Conservation (phyloP, 345 rosid species). For the Pistacia vera region DNA sequence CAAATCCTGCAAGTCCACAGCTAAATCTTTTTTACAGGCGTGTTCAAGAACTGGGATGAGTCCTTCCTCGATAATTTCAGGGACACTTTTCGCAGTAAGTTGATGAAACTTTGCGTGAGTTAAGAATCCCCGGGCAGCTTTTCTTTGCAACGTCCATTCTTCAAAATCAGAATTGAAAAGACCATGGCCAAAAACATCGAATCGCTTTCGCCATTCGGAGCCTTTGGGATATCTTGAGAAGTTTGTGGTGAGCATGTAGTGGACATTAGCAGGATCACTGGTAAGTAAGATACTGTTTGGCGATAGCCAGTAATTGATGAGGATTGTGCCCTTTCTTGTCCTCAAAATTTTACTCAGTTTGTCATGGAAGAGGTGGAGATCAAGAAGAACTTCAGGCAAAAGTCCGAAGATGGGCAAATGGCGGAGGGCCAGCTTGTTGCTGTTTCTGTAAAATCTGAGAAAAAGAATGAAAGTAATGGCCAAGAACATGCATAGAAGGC, state of each 20-base stretch:
- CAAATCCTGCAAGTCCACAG: conserved; percentile 40
- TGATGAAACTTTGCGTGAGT: conserved; percentile 25
- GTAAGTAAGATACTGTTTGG: conserved; percentile 33
- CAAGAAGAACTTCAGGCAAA: conserved; percentile 25
- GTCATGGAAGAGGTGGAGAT: conserved; percentile 25
- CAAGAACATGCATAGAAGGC: background rate
- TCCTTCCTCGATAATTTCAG: conserved; percentile 27
- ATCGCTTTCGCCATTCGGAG: conserved; percentile 30
- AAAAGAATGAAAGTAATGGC: background rate
- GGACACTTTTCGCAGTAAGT: conserved; percentile 26
- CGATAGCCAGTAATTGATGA: conserved; percentile 19
- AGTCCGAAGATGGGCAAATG: conserved; percentile 36
- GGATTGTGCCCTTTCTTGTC: conserved; percentile 24
- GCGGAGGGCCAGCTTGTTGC: background rate
- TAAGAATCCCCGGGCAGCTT: conserved; percentile 29
- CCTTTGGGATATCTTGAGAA: conserved; percentile 39
- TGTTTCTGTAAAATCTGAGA: background rate
- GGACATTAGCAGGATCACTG: conserved; percentile 38
- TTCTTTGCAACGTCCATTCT: conserved; percentile 36
- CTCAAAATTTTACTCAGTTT: conserved; percentile 23
- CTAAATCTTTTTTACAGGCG: conserved; percentile 23
- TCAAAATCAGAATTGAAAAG: conserved; percentile 45
- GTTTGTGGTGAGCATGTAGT: conserved; percentile 35
- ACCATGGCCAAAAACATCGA: conserved; percentile 46
- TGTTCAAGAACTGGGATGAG: conserved; percentile 40